Base-by-base conservation (phyloP, 176 grass and related monocot species). In the Typha latifolia region DNA sequence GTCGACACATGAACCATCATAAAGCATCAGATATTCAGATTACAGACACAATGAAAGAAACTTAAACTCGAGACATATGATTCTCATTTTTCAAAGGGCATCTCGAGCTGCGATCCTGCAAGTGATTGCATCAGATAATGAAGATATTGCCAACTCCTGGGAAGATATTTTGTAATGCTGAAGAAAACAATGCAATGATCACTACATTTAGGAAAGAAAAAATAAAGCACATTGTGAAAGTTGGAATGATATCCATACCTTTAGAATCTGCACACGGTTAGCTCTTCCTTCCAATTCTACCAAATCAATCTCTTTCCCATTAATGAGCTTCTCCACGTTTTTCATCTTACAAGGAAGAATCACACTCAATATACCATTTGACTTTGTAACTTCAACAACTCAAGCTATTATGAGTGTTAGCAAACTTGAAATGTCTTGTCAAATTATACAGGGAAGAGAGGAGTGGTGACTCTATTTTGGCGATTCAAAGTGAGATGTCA, bases 91-190 rank as follows among this genome's bases (percentile, higher is more conserved):
- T 67, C 47, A 76, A 26, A 61, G 20, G 14, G 73, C 63, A 49
- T 76, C 73, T 66, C 64, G 63, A 19, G 63, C 73, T 26, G 73
- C 73, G 67, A 76, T 67, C 51, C 73, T 76, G 64, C 73, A 76
- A 49, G 51, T 32, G 32, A 76, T 67, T 59, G 73, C 73, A 76
- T 67, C 63, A 67, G 63, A 12, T 20, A 67, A n/a, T 12, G 73
- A 59, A 67, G 71, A 73, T 32, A 64, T 73, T 49, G 37, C 47
- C 13, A 66, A 67, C 52, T 75, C 73, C 63, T 67, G 26, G 10
- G 50, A 32, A 4, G 73, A 23, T 27, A 75, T 67, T 52, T 75
- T 75, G 23, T 75, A 75, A 24, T 75, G 73, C 73, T 75, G 73
- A 52, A 56, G 26, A 16, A 56, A 21, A 10, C 18, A 49, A 18